Evolutionary conservation across 2,329 filamentous ascomycete species (phyloP), one percentile per base, ranked within the genome.

Genomic region (Escovopsis sp.): DNA sequence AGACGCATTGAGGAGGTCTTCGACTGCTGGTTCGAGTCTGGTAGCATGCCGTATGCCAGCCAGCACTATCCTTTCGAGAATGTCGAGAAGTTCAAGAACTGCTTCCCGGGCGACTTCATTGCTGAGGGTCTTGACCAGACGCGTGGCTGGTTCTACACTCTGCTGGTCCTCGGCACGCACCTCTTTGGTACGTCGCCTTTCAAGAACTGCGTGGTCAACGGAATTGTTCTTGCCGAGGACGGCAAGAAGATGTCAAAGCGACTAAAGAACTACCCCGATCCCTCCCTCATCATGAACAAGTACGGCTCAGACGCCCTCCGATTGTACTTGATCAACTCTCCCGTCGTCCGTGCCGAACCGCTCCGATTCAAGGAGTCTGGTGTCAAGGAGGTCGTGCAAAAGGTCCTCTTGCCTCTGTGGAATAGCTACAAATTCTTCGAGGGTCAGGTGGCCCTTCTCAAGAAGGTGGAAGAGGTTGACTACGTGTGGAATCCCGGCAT

Each of bases 181-280:
- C 68, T 94, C 4, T 93, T 90, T 48, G 81, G 81, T 30, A 71
- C 75, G 26, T 74, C 86, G 2, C 86, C 88, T 0, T 94, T 94
- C 68, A 78, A 90, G 61, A 94, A 94, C 55, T 92, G 85, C 48
- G 83, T 94, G n/a, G 86, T 94, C 42, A 94, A 93, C 52, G 87
- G 87, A 34, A 90, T 94, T 42, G 86, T 94, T 4, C 69, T 94
- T 28, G 87, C 87, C 1, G 86, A 93, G 54, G 85, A 94, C 50
- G 88, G 88, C 37, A 94, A 94, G 67, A 96, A 96, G 67, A 96
- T 96, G 88, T 94, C 86, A 6, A 96, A 96, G 61, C 76, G 88
- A 36, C 66, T 94, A 39, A 92, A 94, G 64, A 96, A 96, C 59
- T 96, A 94, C 56, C 88, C 88, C 0, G 86, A 94, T 49, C 88